A percentile compares a stretch with the other conserved stretches of the same genome.
These are phyloP conservation scores for Penicillium arizonense DNA, from an alignment of 495 filamentous ascomycete genomes.

Conservation along the genomic window DNA sequence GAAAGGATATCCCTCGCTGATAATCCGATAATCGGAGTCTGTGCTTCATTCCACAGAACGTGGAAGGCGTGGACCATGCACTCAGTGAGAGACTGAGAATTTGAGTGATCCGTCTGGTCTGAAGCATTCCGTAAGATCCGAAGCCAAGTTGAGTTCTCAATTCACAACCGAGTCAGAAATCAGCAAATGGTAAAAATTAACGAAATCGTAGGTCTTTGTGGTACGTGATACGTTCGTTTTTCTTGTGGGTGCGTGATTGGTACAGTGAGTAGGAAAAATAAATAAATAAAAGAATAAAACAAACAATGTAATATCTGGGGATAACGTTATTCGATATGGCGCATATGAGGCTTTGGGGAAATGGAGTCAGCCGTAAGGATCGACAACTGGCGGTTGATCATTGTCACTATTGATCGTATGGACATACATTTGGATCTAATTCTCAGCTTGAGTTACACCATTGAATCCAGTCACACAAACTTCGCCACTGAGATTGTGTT, in stretches of 20 bases:
- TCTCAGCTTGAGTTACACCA: no score
- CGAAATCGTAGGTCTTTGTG: neutral
- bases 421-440: no score
- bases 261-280: neutral
- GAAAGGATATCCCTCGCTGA: no score
- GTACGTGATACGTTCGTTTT: neutral
- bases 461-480: no score
- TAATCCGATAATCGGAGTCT: no score
- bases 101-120: neutral
- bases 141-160: neutral
- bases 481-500: no score
- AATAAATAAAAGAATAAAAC: neutral
- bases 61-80: neutral
- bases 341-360: no score
- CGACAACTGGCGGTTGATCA: no score
- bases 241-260: neutral
- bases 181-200: neutral
- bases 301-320: no score
- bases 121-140: constrained; percentile 2
- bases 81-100: neutral
- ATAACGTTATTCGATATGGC: no score
- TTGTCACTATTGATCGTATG: no score
- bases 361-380: no score
- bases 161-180: neutral
- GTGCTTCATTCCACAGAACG: constrained; percentile 9